phyloP scores from a whole-genome alignment of 73 alveolate species.

The Uronychia binucleata region DNA sequence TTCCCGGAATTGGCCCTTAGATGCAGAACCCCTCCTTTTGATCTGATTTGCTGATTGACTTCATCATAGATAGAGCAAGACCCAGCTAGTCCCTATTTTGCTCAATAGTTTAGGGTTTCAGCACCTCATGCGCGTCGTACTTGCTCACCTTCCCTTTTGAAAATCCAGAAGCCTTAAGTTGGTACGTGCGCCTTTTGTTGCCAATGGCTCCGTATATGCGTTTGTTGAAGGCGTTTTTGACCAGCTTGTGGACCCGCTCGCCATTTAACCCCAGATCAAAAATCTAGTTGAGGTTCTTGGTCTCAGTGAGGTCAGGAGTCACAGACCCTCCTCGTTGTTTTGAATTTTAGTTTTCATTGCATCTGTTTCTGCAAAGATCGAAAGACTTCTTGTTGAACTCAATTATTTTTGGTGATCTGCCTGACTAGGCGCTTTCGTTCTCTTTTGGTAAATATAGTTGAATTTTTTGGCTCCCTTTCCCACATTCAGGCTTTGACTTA shows the following conservation, averaged over 20 bases:
- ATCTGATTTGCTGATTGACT: no score
- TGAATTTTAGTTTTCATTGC: no score
- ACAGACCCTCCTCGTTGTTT: neutral
- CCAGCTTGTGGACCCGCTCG: neutral
- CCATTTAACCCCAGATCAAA: neutral
- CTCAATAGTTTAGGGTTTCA: no score
- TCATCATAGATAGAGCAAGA: no score
- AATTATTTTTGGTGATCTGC: neutral
- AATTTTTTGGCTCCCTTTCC: neutral
- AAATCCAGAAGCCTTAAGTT: neutral
- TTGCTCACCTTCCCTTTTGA: neutral
- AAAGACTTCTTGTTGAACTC: no score
- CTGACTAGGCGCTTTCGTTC: neutral
- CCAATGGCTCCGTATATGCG: neutral
- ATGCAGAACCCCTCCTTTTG: no score
- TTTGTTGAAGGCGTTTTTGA: neutral
- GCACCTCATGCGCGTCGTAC: neutral
- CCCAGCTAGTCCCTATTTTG: no score
- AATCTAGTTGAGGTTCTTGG: neutral
- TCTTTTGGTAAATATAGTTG: neutral
- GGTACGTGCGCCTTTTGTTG: neutral
- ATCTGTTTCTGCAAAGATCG: no score
- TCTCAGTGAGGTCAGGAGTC: neutral
- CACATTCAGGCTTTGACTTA: no score
- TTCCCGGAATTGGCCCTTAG: no score